phyloP scores from a whole-genome alignment of 441 rosid genomes.

The Gossypium laxum region DNA sequence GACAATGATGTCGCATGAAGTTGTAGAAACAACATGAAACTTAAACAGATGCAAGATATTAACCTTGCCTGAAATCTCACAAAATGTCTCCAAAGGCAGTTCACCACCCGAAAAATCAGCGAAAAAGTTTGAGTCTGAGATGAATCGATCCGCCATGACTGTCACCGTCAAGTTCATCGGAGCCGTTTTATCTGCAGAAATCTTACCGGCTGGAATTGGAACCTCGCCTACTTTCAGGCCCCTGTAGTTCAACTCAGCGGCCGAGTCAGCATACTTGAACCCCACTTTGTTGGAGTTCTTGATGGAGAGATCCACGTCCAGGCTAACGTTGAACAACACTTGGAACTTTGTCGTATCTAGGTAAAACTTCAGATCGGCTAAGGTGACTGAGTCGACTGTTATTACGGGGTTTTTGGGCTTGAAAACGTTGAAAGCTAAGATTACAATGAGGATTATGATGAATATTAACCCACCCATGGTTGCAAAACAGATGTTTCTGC shows the following conservation, averaged over 20 bases:
- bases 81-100: neutral
- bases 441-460: neutral
- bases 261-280: neutral
- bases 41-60: neutral
- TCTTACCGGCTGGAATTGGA: neutral
- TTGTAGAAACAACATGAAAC: neutral
- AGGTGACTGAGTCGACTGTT: neutral
- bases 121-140: constrained; percentile 18
- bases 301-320: neutral
- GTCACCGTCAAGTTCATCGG: neutral
- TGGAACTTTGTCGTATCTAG: neutral
- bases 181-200: neutral
- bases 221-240: neutral
- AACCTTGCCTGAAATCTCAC: neutral
- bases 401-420: neutral
- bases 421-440: neutral
- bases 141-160: constrained; percentile 23
- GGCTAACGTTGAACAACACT: neutral
- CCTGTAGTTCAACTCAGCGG: neutral
- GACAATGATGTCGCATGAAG: neutral
- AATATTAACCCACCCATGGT: neutral
- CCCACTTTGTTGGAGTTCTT: neutral
- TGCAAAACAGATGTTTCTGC: constrained; percentile 3
- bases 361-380: neutral
- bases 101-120: neutral